Conservation (phyloP, 2,329 filamentous ascomycete genomes). For the Rutstroemia sp. region DNA sequence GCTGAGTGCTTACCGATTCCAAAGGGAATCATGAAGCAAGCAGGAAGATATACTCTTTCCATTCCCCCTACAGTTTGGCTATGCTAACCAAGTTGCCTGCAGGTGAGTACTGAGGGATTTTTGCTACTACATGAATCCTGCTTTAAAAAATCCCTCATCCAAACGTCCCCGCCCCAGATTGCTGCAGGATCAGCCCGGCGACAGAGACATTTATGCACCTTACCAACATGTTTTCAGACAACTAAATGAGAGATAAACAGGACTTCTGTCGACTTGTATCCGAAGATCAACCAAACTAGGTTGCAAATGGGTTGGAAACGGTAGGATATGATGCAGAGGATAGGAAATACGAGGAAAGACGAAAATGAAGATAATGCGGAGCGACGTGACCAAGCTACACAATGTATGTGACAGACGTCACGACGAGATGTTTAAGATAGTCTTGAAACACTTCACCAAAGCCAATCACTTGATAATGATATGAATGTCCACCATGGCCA, state of each 20-base stretch:
- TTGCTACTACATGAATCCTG: background rate
- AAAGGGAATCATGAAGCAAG: background rate
- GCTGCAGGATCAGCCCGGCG: background rate
- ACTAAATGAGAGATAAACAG: background rate
- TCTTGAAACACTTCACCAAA: too few species aligned
- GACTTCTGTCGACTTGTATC: background rate
- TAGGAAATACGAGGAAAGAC: background rate
- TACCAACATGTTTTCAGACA: background rate
- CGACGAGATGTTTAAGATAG: too few species aligned
- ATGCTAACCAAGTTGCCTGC: background rate
- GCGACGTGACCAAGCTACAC: background rate
- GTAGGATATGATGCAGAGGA: background rate
- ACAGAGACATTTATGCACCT: background rate
- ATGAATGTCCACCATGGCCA: background rate
- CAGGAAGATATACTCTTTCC: constrained; percentile 1
- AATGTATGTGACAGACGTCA: background rate
- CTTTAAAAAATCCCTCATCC: constrained; percentile 4
- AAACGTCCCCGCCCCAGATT: background rate
- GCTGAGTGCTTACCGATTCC: background rate
- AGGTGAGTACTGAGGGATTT: constrained; percentile 3
- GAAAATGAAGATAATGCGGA: constrained; percentile 6
- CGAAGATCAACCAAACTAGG: background rate
- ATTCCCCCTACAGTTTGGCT: too few species aligned
- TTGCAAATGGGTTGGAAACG: background rate
- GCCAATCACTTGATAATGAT: background rate